Evolutionary conservation across 2,329 filamentous ascomycete genomes (phyloP).

Genomic region (Fusarium nygamai): DNA sequence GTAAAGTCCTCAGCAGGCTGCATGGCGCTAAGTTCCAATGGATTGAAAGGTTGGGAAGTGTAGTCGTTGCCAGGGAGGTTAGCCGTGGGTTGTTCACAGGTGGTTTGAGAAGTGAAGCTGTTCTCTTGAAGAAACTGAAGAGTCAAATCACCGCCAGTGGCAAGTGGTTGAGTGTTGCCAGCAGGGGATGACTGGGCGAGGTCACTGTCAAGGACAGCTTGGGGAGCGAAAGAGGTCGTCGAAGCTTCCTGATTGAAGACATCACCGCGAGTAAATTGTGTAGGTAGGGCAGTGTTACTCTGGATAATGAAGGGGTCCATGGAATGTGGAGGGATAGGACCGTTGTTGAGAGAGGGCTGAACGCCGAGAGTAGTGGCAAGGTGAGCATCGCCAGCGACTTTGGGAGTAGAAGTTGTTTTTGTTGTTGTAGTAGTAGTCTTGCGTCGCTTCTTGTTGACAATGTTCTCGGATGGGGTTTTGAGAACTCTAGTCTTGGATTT

Average conservation of each 20-base stretch:
- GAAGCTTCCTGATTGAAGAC: not conserved
- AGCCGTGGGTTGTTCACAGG: not conserved
- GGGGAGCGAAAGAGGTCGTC: not conserved
- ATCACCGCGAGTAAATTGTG: not conserved
- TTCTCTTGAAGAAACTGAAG: not conserved
- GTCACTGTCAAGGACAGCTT: not conserved
- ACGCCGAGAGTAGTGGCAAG: not conserved
- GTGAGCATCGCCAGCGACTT: not conserved
- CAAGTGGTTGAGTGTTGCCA: not conserved
- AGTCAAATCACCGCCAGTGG: not conserved
- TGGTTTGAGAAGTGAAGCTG: not conserved
- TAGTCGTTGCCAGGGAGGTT: not conserved
- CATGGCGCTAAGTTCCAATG: not conserved
- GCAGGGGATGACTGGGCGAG: not conserved
- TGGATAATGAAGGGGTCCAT: not conserved
- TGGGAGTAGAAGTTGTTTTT: not conserved
- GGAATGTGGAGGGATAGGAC: not conserved
- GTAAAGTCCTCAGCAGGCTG: not conserved
- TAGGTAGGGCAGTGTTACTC: not conserved
- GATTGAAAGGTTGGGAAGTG: not conserved
- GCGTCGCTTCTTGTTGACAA: constrained; percentile 12
- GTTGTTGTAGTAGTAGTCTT: not conserved
- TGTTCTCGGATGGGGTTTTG: not conserved
- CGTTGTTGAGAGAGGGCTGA: not conserved
- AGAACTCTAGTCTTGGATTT: not conserved